Evolutionary conservation across 228 moss, liverwort and hornwort genomes (phyloP), one percentile per base, ranked within the genome.

Genomic region (Sphagnum fallax): DNA sequence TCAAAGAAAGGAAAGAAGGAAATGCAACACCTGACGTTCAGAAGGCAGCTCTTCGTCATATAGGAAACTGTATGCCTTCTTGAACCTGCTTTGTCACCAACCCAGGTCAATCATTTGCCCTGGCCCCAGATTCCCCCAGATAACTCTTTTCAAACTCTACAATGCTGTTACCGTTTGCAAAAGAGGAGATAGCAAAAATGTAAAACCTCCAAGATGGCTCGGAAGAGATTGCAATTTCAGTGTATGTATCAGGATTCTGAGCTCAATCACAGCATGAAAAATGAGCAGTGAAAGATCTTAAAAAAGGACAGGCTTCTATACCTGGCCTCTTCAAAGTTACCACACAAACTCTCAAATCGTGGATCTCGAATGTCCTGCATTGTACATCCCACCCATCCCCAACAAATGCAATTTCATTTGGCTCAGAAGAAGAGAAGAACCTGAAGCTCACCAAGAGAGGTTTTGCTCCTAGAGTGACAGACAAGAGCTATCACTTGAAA

Each of bases 41-140:
- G 88, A 84, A 76, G 97, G 97, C 65, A 97, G 84, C 53, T 97
- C 83, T 76, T 93, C 90, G 73, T 91, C 90, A 77, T 91, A 97
- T 60, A 97, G 78, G 67, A 97, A 97, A 73, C 87, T 86, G 76
- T 97, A 97, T 2, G 88, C 52, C 81, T 91, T 85, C 82, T 97
- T 97, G 71, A 93, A 97, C 78, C 96, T 97, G 82, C 67, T 74
- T 48, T 61, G 14, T 4, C 16, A 47, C 65, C 8, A 32, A 9
- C 49, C 16, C 65, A 5, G 48, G 50, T 18, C 15, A 16, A 16
- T 62, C 6, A 62, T 55, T 12, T 8, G 55, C 1, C 55, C 8
- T 55, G 55, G 12, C 55, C 55, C 55, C 55, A 55, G 12, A 55
- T 12, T 12, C 8, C 55, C 55, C 8, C 2, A 1, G 2, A 32